Conservation (phyloP, 139 green algal genomes). For the Closterium sp. region DNA sequence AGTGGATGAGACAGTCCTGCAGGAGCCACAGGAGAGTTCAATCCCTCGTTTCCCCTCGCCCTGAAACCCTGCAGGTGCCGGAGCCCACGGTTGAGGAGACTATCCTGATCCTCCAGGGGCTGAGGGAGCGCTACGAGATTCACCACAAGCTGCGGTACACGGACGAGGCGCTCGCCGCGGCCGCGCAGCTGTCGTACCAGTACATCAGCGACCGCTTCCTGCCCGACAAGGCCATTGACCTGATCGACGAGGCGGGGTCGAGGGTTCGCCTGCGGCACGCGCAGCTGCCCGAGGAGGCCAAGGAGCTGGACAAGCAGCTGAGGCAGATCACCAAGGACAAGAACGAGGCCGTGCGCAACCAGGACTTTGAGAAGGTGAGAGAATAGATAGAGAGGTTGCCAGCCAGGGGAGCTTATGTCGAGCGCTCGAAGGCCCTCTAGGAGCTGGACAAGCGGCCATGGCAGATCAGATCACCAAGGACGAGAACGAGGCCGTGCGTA, state of each 20-base stretch:
- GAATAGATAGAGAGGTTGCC: neutral
- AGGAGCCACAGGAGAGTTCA: no score
- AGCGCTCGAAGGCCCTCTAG: no score
- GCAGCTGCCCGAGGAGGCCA: constrained; percentile 96
- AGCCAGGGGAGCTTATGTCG: no score
- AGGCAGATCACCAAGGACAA: constrained; percentile 95
- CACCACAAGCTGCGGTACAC: constrained; percentile 99
- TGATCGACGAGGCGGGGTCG: constrained; percentile 98
- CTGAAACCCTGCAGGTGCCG: constrained; percentile 62
- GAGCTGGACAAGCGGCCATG: constrained; percentile 87
- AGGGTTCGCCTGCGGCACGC: constrained; percentile 92
- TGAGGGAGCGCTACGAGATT: constrained; percentile 93
- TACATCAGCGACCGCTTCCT: constrained; percentile 85
- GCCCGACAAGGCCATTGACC: constrained; percentile 90
- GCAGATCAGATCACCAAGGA: constrained; percentile 94
- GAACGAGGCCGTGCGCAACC: constrained; percentile 82
- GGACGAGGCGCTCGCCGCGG: constrained; percentile 87
- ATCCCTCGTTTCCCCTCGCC: no score
- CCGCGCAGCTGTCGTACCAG: constrained; percentile 86
- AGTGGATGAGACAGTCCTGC: no score
- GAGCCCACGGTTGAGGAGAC: constrained; percentile 96
- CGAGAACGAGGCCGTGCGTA: constrained; percentile 90
- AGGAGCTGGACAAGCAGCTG: constrained; percentile 87
- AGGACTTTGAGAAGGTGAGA: constrained; percentile 92
- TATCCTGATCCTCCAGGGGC: constrained; percentile 88